A percentile compares a stretch with the other conserved stretches of the same genome.
phyloP scores from a whole-genome alignment of 1,284 basidiomycete species.

The Coniferiporia weirii region DNA sequence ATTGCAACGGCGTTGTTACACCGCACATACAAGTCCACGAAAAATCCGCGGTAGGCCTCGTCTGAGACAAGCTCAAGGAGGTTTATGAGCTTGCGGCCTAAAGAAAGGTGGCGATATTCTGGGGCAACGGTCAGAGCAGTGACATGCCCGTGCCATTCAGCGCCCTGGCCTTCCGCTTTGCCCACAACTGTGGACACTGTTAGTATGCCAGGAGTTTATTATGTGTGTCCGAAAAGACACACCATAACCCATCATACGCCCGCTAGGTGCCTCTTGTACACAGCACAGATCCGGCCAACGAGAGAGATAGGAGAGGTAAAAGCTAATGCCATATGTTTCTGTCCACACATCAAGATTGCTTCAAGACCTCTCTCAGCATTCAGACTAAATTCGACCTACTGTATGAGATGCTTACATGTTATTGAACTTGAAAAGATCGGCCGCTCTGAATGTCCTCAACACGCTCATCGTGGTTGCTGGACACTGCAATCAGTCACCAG shows the following conservation, averaged over 20 bases:
- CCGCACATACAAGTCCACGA: constrained; percentile 89
- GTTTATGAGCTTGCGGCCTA: constrained; percentile 79
- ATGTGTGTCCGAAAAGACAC: constrained; percentile 25
- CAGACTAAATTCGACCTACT: not conserved
- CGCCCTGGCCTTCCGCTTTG: constrained; percentile 71
- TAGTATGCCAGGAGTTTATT: not conserved
- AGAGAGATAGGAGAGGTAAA: constrained; percentile 83
- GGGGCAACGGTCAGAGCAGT: constrained; percentile 90
- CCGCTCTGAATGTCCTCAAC: constrained; percentile 76
- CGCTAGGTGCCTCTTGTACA: constrained; percentile 71
- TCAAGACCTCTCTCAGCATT: not conserved
- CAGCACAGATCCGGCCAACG: constrained; percentile 89
- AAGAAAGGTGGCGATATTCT: constrained; percentile 79
- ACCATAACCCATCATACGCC: constrained; percentile 86
- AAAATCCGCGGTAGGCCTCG: constrained; percentile 70
- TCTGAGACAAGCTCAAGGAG: constrained; percentile 81
- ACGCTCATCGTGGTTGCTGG: constrained; percentile 56
- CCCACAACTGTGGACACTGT: constrained; percentile 60
- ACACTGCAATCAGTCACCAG: not conserved
- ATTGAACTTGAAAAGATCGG: constrained; percentile 89
- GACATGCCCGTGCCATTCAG: constrained; percentile 86
- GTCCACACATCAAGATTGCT: constrained; percentile 94
- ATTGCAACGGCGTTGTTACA: constrained; percentile 76
- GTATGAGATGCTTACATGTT: constrained; percentile 58
- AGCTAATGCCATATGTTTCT: constrained; percentile 87